Conservation (phyloP, 2,329 filamentous ascomycete species). For the Thelonectria discophora region DNA sequence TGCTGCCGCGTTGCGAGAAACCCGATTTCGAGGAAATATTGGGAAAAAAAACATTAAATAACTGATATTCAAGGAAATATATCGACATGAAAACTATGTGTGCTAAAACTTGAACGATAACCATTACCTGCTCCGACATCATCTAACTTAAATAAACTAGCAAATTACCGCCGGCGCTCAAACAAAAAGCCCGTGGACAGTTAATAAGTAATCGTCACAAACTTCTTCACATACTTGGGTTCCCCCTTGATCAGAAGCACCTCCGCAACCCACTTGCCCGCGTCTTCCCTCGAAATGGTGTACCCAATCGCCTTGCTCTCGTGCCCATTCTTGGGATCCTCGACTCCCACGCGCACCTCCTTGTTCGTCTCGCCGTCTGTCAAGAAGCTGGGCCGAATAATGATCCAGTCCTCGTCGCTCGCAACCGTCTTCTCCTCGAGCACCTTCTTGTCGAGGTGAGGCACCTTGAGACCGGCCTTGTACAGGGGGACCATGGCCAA, state of each 20-base stretch:
- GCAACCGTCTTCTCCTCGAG: constrained; percentile 52
- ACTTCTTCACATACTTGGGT: constrained; percentile 47
- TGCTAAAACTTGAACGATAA: too few relatives aligned
- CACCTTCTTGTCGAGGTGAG: constrained; percentile 58
- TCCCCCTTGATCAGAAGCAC: constrained; percentile 45
- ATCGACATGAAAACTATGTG: too few relatives aligned
- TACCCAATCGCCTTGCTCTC: constrained; percentile 55
- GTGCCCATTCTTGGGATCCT: constrained; percentile 46
- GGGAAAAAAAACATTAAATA: too few relatives aligned
- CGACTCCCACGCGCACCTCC: constrained; percentile 50
- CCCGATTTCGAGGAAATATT: too few relatives aligned
- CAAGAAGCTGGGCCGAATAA: constrained; percentile 52
- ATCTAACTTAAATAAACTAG: too few relatives aligned
- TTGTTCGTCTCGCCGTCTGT: constrained; percentile 40
- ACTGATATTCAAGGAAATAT: too few relatives aligned
- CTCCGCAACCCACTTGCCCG: constrained; percentile 57
- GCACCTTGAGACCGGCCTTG: constrained; percentile 49
- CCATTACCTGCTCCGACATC: too few relatives aligned
- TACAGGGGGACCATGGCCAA: constrained; percentile 55
- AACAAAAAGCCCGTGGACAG: neutral
- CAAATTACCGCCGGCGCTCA: neutral
- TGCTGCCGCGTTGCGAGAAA: too few relatives aligned
- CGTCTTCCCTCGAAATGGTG: constrained; percentile 57
- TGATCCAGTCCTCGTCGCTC: constrained; percentile 47
- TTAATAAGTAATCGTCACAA: constrained; percentile 49